phyloP scores from a whole-genome alignment of 2,329 filamentous ascomycete species.

The Diaporthe sp. region DNA sequence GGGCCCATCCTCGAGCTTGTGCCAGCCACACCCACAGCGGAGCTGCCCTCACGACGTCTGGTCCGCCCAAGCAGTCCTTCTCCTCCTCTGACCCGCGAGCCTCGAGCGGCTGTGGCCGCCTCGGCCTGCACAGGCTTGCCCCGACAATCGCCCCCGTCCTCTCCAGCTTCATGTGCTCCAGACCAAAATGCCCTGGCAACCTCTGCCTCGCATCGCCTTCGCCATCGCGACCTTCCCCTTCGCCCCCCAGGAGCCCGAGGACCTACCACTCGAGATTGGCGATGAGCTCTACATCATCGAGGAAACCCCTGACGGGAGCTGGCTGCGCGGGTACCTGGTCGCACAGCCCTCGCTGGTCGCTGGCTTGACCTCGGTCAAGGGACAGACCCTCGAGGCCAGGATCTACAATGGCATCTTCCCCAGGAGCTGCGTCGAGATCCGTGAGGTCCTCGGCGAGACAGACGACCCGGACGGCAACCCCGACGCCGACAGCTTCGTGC shows the following conservation, averaged over 20 bases:
- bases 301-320: constrained; percentile 90
- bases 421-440: constrained; percentile 92
- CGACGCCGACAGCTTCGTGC: constrained; percentile 52
- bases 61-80: background rate
- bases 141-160: constrained; percentile 1
- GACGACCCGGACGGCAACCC: constrained; percentile 67
- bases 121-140: constrained; percentile 22
- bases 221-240: constrained; percentile 97
- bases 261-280: constrained; percentile 96
- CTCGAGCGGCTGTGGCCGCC: constrained; percentile 32
- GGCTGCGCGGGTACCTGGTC: constrained; percentile 96
- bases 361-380: constrained; percentile 89
- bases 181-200: constrained; percentile 90
- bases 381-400: constrained; percentile 92
- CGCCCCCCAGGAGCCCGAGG: constrained; percentile 85
- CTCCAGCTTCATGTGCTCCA: constrained; percentile 41
- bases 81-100: constrained; percentile 23
- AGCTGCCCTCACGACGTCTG: background rate
- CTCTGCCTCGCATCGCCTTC: constrained; percentile 96
- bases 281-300: constrained; percentile 99
- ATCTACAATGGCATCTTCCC: constrained; percentile 99
- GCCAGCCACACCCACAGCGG: background rate
- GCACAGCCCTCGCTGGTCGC: constrained; percentile 94
- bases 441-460: constrained; percentile 87
- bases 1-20: background rate